A percentile compares a stretch with the other conserved stretches of the same genome.
Conservation (phyloP, 306 rosid species). For the Gillenia trifoliata region DNA sequence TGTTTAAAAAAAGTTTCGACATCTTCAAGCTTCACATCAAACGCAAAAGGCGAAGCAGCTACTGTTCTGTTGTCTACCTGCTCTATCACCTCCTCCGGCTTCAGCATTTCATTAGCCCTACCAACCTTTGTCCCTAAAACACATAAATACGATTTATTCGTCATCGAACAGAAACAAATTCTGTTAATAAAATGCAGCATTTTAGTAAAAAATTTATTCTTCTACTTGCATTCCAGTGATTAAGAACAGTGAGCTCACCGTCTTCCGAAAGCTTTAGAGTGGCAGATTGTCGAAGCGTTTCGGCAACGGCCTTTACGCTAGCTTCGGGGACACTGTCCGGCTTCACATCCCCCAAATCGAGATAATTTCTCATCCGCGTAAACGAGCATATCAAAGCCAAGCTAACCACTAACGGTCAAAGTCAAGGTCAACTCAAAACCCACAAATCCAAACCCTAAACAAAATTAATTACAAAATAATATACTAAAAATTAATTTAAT, state of each 20-base stretch:
- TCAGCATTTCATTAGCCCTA: constrained; percentile 54
- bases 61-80: constrained; percentile 75
- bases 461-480: neutral
- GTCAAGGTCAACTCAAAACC: constrained; percentile 45
- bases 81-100: constrained; percentile 69
- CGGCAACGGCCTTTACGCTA: constrained; percentile 65
- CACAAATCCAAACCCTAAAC: neutral
- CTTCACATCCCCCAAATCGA: constrained; percentile 57
- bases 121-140: constrained; percentile 61
- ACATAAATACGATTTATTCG: neutral
- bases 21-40: constrained; percentile 69
- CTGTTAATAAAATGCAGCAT: neutral
- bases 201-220: neutral
- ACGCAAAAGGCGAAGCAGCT: constrained; percentile 75
- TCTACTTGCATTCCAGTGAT: neutral
- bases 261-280: constrained; percentile 73
- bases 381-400: constrained; percentile 79
- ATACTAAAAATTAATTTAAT: neutral
- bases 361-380: constrained; percentile 71
- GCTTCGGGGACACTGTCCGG: constrained; percentile 44
- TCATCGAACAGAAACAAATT: neutral
- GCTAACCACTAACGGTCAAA: constrained; percentile 46
- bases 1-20: constrained; percentile 54
- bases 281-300: constrained; percentile 47
- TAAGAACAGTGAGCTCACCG: constrained; percentile 38